Conservation (phyloP, 495 filamentous ascomycete genomes). For the Penicillium mononematosum region DNA sequence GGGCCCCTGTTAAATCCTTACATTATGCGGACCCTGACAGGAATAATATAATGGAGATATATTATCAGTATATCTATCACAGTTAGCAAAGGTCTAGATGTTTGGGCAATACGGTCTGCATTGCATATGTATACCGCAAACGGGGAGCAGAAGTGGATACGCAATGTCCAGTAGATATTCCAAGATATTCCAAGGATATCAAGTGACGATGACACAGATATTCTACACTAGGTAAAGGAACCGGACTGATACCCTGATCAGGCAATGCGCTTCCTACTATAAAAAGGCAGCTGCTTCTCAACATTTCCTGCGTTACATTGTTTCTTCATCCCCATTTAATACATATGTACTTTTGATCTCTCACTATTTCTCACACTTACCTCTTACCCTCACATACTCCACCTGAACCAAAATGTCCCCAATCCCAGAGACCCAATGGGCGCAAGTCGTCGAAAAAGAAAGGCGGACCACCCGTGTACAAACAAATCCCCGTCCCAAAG, state of each 20-base stretch:
- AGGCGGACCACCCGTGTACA: constrained; percentile 72
- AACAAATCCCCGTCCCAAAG: constrained; percentile 74
- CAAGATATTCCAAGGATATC: too few relatives aligned
- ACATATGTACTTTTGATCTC: too few relatives aligned
- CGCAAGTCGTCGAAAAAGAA: constrained; percentile 77
- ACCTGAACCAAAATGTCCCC: constrained; percentile 21
- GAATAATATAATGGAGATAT: not conserved
- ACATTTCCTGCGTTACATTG: not conserved
- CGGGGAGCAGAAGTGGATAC: not conserved
- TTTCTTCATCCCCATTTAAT: not conserved
- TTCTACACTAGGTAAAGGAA: not conserved
- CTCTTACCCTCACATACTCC: too few relatives aligned
- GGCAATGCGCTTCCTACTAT: constrained; percentile 5
- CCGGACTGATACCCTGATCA: not conserved
- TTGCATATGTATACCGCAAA: not conserved
- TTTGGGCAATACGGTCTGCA: not conserved
- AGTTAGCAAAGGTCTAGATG: constrained; percentile 1
- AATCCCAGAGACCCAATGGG: constrained; percentile 78
- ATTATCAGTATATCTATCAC: not conserved
- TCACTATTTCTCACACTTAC: too few relatives aligned
- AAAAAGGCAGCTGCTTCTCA: not conserved
- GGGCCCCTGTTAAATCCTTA: not conserved
- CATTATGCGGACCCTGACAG: not conserved
- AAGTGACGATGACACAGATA: too few relatives aligned
- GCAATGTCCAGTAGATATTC: too few relatives aligned